Percentiles rank a stretch among this genome's conserved stretches.
Conservation (phyloP, 768 basidiomycete genomes). For the Rhodotorula paludigena region DNA sequence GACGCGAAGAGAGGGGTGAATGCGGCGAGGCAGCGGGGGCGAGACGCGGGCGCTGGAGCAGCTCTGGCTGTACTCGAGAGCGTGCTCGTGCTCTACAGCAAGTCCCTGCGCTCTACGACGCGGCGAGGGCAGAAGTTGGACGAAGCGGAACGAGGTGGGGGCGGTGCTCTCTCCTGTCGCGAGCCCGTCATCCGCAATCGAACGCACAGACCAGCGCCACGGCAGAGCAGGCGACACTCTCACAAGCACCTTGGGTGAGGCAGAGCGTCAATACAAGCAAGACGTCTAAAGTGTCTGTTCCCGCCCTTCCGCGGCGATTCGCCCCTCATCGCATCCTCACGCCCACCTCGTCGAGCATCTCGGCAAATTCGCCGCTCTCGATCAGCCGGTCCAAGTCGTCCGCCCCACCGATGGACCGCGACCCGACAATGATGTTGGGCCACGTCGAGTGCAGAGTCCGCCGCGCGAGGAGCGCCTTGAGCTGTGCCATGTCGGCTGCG, state of each 20-base stretch:
- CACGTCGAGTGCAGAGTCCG: conserved; percentile 16
- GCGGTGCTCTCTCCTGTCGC: too few species aligned
- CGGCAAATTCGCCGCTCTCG: neutral
- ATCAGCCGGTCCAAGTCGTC: conserved; percentile 18
- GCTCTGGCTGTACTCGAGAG: too few species aligned
- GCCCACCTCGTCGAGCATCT: conserved; percentile 19
- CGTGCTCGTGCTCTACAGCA: neutral
- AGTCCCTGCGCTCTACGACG: neutral
- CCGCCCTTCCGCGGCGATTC: neutral
- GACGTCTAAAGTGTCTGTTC: neutral
- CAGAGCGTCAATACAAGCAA: neutral
- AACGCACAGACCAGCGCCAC: too few species aligned
- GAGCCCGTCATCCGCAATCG: too few species aligned
- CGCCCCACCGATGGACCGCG: conserved; percentile 18
- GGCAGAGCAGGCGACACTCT: too few species aligned
- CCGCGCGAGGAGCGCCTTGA: conserved; percentile 16
- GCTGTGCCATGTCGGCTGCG: conserved; percentile 19
- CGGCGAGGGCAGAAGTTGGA: too few species aligned
- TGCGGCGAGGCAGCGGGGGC: neutral
- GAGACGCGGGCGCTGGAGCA: too few species aligned
- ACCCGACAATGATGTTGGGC: conserved; percentile 32
- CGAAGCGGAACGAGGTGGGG: too few species aligned
- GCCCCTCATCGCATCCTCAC: neutral
- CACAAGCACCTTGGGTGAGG: too few species aligned
- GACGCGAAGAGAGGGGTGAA: neutral